Evolutionary conservation across 2,329 filamentous ascomycete species (phyloP).

Genomic region (Dactylellina drechsleri): DNA sequence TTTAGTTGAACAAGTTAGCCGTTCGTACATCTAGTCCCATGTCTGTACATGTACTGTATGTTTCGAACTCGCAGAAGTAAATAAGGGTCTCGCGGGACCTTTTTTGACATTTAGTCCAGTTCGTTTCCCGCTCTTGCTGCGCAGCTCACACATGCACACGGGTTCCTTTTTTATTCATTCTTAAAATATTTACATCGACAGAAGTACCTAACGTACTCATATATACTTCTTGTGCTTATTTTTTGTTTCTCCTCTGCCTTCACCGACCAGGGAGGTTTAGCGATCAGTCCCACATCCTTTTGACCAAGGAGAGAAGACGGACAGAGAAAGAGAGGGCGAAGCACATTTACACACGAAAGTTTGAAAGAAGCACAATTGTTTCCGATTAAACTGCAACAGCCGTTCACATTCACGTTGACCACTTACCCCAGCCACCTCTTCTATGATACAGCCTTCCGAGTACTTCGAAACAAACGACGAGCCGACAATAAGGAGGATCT

Average conservation of each 20-base stretch:
- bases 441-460: conserved; percentile 2
- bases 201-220: not conserved
- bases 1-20: conserved; percentile 15
- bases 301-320: not conserved
- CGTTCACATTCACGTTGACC: conserved; percentile 4
- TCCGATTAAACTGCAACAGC: conserved; percentile 18
- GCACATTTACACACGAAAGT: not conserved
- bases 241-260: not conserved
- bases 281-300: conserved; percentile 6
- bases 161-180: conserved; percentile 1
- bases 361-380: conserved; percentile 10
- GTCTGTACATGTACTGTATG: too few species aligned
- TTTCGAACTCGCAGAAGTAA: too few species aligned
- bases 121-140: conserved; percentile 4
- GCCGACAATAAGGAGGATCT: not conserved
- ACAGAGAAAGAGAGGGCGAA: conserved; percentile 1
- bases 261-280: not conserved
- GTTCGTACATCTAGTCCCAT: conserved; percentile 2
- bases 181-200: too few species aligned
- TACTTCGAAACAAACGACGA: conserved; percentile 6
- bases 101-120: conserved; percentile 42
- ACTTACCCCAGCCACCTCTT: conserved; percentile 21
- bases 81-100: too few species aligned
- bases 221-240: conserved; percentile 1
- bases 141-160: not conserved